These are phyloP conservation scores for Yamadazyma oceani DNA, from an alignment of 1,139 yeast genomes.

Conservation along the genomic window DNA sequence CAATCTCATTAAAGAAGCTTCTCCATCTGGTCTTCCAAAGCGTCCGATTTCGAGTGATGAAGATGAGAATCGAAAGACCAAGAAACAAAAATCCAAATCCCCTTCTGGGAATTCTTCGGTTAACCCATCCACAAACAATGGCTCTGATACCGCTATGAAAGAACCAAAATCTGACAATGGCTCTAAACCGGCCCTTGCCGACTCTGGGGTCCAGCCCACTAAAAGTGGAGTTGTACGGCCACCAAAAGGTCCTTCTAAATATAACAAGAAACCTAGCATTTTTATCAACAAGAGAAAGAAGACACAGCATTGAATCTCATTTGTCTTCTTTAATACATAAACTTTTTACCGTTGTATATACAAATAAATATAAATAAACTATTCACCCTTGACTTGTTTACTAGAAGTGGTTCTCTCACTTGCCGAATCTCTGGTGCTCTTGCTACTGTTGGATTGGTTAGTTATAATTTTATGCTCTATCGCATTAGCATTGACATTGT, in stretches of 20 bases:
- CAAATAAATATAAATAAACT: constrained; percentile 2
- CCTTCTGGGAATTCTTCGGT: no score
- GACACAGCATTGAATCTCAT: neutral
- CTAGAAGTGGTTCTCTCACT: constrained; percentile 1
- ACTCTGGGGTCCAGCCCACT: no score
- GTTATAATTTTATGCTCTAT: constrained; percentile 15
- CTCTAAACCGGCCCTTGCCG: no score
- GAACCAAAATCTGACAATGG: no score
- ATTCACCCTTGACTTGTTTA: constrained; percentile 15
- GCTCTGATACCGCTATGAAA: no score
- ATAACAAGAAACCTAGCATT: neutral
- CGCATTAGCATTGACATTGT: constrained; percentile 16
- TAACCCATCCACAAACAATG: no score
- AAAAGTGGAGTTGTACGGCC: no score
- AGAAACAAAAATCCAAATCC: neutral
- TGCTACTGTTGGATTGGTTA: neutral
- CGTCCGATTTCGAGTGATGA: neutral
- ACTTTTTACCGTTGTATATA: constrained; percentile 3
- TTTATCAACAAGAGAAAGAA: constrained; percentile 4
- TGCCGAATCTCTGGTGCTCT: no score
- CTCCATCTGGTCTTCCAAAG: neutral
- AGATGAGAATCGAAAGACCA: neutral
- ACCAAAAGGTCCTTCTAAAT: neutral
- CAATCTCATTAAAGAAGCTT: no score
- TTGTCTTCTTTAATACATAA: neutral